These are phyloP conservation scores for Auricularia sp. DNA, from an alignment of 768 basidiomycete genomes.

Conservation along the genomic window DNA sequence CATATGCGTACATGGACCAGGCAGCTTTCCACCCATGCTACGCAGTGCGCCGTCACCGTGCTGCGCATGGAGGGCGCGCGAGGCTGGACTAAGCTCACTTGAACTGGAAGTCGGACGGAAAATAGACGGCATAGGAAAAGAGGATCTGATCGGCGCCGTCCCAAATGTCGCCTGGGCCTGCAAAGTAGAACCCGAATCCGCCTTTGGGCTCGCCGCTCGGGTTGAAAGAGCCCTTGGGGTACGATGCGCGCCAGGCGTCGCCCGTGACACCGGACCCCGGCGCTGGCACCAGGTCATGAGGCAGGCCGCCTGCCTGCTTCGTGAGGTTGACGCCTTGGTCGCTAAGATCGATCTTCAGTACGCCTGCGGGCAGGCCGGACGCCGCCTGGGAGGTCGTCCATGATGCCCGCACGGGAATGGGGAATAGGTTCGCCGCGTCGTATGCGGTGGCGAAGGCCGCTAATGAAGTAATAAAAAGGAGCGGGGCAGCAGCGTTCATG, in stretches of 20 bases:
- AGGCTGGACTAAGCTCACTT: constrained; percentile 13
- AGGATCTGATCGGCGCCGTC: constrained; percentile 46
- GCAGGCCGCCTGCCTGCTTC: constrained; percentile 25
- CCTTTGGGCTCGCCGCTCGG: constrained; percentile 37
- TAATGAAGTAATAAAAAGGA: background rate
- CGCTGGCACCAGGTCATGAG: constrained; percentile 32
- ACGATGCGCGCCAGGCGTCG: constrained; percentile 40
- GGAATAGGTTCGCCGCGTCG: constrained; percentile 30
- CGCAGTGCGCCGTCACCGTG: background rate
- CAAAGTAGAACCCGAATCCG: constrained; percentile 64
- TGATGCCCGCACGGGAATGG: constrained; percentile 23
- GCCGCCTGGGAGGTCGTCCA: constrained; percentile 36
- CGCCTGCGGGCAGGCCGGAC: constrained; percentile 7
- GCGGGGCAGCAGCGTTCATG: too few species aligned
- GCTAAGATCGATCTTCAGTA: constrained; percentile 25
- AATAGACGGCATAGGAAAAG: constrained; percentile 51
- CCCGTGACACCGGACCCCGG: constrained; percentile 23
- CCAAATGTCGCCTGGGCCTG: constrained; percentile 42
- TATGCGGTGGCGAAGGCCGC: background rate
- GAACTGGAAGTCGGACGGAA: constrained; percentile 51
- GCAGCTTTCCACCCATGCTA: constrained; percentile 55
- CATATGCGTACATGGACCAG: constrained; percentile 52
- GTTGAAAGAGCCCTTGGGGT: constrained; percentile 49
- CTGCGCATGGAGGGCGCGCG: background rate
- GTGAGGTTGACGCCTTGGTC: constrained; percentile 35